Conservation (phyloP, 2,329 filamentous ascomycete species). For the Chrysosphaeria jannelii region DNA sequence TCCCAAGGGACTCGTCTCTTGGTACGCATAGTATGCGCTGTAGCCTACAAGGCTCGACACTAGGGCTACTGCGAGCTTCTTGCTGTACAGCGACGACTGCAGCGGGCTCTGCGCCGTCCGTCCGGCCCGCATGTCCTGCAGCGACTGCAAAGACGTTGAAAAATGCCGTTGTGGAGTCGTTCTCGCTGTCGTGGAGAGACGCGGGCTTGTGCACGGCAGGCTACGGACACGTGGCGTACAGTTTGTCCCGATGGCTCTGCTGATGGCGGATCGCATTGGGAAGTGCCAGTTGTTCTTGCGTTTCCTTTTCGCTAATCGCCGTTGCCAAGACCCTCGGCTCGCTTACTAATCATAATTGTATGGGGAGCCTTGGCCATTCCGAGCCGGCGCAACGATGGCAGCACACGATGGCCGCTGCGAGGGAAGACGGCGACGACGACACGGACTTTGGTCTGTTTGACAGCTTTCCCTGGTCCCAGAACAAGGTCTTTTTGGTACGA, state of each 20-base stretch:
- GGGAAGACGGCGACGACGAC: no score
- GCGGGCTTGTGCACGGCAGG: no score
- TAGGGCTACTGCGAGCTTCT: conserved; percentile 33
- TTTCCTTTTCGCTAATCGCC: no score
- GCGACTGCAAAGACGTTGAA: conserved; percentile 1
- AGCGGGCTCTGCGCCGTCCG: conserved; percentile 12
- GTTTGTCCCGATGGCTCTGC: no score
- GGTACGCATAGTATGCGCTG: conserved; percentile 48
- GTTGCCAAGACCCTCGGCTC: no score
- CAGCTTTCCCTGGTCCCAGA: conserved; percentile 5
- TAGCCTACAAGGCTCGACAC: conserved; percentile 43
- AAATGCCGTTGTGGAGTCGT: neutral
- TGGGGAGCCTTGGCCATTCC: no score
- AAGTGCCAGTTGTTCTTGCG: no score
- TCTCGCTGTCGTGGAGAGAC: no score
- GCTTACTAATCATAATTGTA: no score
- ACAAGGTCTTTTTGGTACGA: conserved; percentile 4
- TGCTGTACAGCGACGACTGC: conserved; percentile 45
- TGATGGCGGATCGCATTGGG: no score
- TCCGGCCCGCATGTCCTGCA: conserved; percentile 2
- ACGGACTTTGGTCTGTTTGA: conserved; percentile 5
- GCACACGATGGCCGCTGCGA: neutral
- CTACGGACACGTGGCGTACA: no score
- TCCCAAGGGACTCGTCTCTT: conserved; percentile 5
- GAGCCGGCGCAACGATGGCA: neutral